These are phyloP conservation scores for Talaromyces sp. DNA, from an alignment of 2,329 filamentous ascomycete genomes.

Conservation along the genomic window DNA sequence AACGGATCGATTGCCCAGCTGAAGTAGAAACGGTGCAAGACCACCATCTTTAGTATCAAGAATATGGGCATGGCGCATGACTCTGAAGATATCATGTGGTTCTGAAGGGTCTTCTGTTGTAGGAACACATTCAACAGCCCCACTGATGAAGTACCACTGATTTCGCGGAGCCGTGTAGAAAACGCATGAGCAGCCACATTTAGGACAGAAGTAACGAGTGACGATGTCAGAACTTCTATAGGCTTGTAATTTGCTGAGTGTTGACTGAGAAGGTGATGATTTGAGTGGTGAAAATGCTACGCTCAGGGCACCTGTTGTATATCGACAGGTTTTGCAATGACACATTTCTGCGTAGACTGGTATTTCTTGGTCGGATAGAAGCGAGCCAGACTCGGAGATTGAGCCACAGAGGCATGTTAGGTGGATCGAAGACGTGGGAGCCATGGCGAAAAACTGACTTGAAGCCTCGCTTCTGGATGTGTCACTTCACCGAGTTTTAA, in stretches of 20 bases:
- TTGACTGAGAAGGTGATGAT: background rate
- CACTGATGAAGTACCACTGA: background rate
- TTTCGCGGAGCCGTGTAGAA: background rate
- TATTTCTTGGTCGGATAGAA: background rate
- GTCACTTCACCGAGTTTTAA: background rate
- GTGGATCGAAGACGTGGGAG: background rate
- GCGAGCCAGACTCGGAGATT: background rate
- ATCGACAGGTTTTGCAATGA: background rate
- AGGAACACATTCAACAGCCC: background rate
- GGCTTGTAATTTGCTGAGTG: background rate
- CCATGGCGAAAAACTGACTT: background rate
- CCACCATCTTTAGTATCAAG: background rate
- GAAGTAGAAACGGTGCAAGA: background rate
- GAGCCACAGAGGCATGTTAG: background rate
- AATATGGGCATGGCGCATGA: background rate
- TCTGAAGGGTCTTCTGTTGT: background rate
- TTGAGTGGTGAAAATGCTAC: background rate
- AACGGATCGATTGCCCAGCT: background rate
- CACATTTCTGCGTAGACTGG: constrained; percentile 5
- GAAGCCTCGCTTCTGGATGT: too few relatives aligned
- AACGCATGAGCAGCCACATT: background rate
- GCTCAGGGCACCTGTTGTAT: background rate
- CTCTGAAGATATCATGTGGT: background rate
- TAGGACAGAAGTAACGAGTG: background rate
- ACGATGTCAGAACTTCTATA: background rate